Percentiles rank a stretch among this genome's conserved stretches.
These are phyloP conservation scores for Gossypium anomalum DNA, from an alignment of 345 rosid genomes.

Conservation along the genomic window DNA sequence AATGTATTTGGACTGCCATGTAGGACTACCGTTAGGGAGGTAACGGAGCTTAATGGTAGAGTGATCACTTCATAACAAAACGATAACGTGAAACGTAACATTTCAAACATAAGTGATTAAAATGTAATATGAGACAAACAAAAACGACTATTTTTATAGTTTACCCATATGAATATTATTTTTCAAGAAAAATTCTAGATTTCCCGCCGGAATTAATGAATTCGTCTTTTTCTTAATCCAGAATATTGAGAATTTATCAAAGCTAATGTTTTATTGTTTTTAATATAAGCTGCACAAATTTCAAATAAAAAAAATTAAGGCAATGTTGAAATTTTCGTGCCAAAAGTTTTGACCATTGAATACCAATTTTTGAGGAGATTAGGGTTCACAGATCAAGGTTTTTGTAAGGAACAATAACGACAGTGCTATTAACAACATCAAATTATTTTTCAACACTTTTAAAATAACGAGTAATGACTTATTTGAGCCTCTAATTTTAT, in stretches of 20 bases:
- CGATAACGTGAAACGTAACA: too few species aligned
- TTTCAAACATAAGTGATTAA: too few species aligned
- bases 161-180: too few species aligned
- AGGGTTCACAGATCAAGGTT: background rate
- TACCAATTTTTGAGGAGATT: background rate
- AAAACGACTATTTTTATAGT: too few species aligned
- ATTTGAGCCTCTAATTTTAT: too few species aligned
- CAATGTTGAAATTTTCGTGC: background rate
- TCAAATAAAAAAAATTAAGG: background rate
- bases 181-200: background rate
- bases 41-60: too few species aligned
- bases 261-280: too few species aligned
- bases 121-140: too few species aligned
- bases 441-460: background rate
- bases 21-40: too few species aligned
- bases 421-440: background rate
- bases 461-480: too few species aligned
- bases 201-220: background rate
- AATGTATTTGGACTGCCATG: too few species aligned
- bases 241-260: background rate
- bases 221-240: background rate
- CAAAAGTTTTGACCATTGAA: conserved; percentile 5
- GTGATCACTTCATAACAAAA: too few species aligned
- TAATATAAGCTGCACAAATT: background rate
- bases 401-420: background rate